Evolutionary conservation across 371 early-diverging fungal species (phyloP).

Genomic region (Mycotypha africana): DNA sequence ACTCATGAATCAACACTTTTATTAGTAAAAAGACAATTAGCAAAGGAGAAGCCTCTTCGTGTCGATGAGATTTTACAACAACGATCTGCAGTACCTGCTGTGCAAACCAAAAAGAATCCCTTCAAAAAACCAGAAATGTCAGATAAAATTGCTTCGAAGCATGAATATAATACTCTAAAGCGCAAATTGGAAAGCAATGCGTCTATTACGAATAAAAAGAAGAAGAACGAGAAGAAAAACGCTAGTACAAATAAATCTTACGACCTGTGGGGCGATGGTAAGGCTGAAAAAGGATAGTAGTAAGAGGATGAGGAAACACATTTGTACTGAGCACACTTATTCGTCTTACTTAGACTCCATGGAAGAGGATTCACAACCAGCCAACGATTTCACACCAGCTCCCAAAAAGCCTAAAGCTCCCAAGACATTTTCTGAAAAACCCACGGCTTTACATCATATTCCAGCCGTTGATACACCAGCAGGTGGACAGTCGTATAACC

Average conservation of each 20-base stretch:
- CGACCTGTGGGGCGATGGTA: constrained; percentile 53
- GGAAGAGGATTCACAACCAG: constrained; percentile 7
- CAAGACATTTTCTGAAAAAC: constrained; percentile 40
- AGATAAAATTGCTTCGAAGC: constrained; percentile 14
- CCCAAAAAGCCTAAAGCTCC: constrained; percentile 44
- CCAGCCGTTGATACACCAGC: constrained; percentile 74
- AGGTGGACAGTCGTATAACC: constrained; percentile 91
- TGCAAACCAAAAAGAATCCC: constrained; percentile 17
- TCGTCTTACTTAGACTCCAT: constrained; percentile 18
- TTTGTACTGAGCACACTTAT: too few relatives aligned
- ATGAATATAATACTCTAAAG: constrained; percentile 15
- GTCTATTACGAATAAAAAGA: constrained; percentile 16
- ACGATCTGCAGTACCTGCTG: constrained; percentile 57
- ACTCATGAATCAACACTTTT: not conserved
- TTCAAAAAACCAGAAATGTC: constrained; percentile 19
- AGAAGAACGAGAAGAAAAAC: constrained; percentile 19
- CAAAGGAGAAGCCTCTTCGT: constrained; percentile 53
- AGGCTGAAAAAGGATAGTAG: too few relatives aligned
- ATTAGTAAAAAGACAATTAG: constrained; percentile 25
- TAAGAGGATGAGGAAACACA: too few relatives aligned
- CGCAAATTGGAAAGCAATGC: constrained; percentile 21
- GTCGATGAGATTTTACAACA: constrained; percentile 77
- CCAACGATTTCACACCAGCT: constrained; percentile 7
- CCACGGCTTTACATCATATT: constrained; percentile 33
- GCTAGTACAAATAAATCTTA: constrained; percentile 20